phyloP scores from a whole-genome alignment of 495 filamentous ascomycete species.

The Staphylotrichum tortipilum region DNA sequence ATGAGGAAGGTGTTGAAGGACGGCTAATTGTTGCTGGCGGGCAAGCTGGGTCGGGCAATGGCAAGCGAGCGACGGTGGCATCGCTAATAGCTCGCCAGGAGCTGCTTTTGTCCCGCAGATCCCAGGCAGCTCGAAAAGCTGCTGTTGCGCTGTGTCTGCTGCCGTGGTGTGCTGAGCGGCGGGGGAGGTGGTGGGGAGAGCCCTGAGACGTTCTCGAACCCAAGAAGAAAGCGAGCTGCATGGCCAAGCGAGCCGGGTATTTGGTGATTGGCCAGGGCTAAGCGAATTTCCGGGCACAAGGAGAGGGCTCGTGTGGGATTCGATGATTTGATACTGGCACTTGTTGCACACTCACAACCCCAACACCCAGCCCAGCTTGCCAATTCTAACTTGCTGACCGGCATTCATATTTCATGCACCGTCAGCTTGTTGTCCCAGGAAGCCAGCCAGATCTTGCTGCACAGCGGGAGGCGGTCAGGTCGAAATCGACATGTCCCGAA shows the following conservation, averaged over 20 bases:
- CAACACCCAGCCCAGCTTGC: too few relatives aligned
- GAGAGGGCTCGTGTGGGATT: background rate
- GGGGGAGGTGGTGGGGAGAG: too few relatives aligned
- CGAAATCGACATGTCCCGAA: too few relatives aligned
- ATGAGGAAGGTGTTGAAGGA: slow-evolving; percentile 1
- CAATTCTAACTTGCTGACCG: too few relatives aligned
- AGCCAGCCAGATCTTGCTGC: too few relatives aligned
- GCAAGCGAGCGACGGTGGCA: slow-evolving; percentile 2
- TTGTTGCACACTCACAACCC: too few relatives aligned
- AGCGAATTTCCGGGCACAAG: slow-evolving; percentile 29
- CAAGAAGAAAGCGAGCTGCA: slow-evolving; percentile 16
- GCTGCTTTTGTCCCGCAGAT: background rate
- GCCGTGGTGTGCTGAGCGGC: too few relatives aligned
- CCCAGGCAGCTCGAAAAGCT: background rate
- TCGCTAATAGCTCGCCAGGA: background rate
- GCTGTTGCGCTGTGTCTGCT: too few relatives aligned
- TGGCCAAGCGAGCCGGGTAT: slow-evolving; percentile 37
- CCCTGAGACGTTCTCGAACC: slow-evolving; percentile 1
- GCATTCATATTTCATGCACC: too few relatives aligned
- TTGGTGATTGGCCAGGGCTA: slow-evolving; percentile 38
- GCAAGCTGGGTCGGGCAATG: slow-evolving; percentile 7
- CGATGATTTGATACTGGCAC: background rate
- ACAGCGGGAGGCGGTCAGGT: too few relatives aligned
- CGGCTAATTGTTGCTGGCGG: background rate
- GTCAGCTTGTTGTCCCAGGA: too few relatives aligned